A percentile compares a stretch with the other conserved stretches of the same genome.
These are phyloP conservation scores for Glonium stellatum DNA, from an alignment of 495 filamentous ascomycete species.

Conservation along the genomic window DNA sequence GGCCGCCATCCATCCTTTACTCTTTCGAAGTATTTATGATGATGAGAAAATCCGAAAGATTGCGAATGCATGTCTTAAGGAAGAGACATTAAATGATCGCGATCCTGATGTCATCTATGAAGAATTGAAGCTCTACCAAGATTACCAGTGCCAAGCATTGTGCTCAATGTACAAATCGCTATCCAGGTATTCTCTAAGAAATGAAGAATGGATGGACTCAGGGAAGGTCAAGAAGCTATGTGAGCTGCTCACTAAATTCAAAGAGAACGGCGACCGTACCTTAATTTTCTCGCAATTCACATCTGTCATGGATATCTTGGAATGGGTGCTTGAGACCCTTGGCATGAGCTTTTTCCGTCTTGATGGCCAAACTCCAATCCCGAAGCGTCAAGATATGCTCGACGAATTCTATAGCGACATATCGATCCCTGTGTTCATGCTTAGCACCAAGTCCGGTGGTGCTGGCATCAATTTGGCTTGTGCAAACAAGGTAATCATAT, in stretches of 20 bases:
- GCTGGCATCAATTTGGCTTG: conserved; percentile 91
- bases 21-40: conserved; percentile 73
- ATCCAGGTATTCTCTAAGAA: conserved; percentile 59
- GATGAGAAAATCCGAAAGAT: conserved; percentile 70
- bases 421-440: conserved; percentile 80
- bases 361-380: conserved; percentile 77
- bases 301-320: conserved; percentile 82
- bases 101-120: conserved; percentile 59
- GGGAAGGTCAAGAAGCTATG: conserved; percentile 78
- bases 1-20: conserved; percentile 84
- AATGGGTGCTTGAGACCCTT: conserved; percentile 68
- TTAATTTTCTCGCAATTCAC: conserved; percentile 92
- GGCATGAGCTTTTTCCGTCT: conserved; percentile 70
- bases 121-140: conserved; percentile 66
- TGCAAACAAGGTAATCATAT: conserved; percentile 96
- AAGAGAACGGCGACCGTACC: conserved; percentile 74
- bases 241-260: conserved; percentile 63
- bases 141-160: conserved; percentile 77
- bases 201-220: conserved; percentile 82
- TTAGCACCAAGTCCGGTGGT: conserved; percentile 88
- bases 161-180: conserved; percentile 63
- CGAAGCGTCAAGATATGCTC: conserved; percentile 75
- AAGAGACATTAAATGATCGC: conserved; percentile 52
- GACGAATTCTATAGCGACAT: conserved; percentile 73
- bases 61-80: conserved; percentile 62